Conservation (phyloP, 768 basidiomycete genomes). For the Paxillus involutus region DNA sequence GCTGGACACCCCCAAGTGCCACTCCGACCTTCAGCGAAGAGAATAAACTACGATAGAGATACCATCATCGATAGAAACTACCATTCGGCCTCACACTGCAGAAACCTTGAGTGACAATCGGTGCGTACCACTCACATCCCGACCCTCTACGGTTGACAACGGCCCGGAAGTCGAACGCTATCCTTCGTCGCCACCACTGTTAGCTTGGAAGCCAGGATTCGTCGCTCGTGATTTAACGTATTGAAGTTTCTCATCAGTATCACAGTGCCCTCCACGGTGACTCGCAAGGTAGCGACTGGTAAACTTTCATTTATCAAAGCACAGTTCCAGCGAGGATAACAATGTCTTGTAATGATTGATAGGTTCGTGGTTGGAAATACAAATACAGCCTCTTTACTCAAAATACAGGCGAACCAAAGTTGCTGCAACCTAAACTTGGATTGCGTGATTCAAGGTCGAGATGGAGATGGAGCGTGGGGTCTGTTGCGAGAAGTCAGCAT, state of each 20-base stretch:
- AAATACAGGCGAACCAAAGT: not conserved
- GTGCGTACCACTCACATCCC: slow-evolving; percentile 1
- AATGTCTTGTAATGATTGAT: not conserved
- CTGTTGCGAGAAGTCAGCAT: not conserved
- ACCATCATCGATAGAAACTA: not conserved
- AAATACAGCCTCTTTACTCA: slow-evolving; percentile 16
- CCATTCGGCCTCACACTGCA: not conserved
- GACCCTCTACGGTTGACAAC: not conserved
- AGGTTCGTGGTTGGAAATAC: slow-evolving; percentile 7
- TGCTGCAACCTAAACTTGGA: too few relatives aligned
- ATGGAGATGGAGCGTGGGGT: not conserved
- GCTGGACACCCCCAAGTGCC: too few relatives aligned
- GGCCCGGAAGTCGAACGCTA: too few relatives aligned
- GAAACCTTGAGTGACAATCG: not conserved
- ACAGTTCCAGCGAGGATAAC: not conserved
- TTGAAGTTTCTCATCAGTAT: too few relatives aligned
- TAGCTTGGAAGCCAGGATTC: too few relatives aligned
- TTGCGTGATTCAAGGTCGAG: too few relatives aligned
- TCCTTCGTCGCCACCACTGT: too few relatives aligned
- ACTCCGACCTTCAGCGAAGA: too few relatives aligned
- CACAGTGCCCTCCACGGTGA: too few relatives aligned
- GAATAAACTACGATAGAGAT: too few relatives aligned
- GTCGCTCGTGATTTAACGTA: too few relatives aligned
- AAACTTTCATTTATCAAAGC: slow-evolving; percentile 5
- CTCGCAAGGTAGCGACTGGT: not conserved